These are phyloP conservation scores for Triticum aestivum DNA, from an alignment of 176 grass and related monocot species.

Conservation along the genomic window IWGSC_CS_RefSeq_v2.1 NC_057811.1:199539883-199540382, in stretches of 20 bases:
- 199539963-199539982: slow-evolving; percentile 47
- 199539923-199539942: slow-evolving; percentile 59
- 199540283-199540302: slow-evolving; percentile 35
- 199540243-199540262: slow-evolving; percentile 3
- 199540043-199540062: slow-evolving; percentile 44
- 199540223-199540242: background rate
- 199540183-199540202: slow-evolving; percentile 72
- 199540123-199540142: slow-evolving; percentile 70
- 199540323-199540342: slow-evolving; percentile 63
- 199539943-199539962: slow-evolving; percentile 43
- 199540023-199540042: slow-evolving; percentile 50
- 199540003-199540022: slow-evolving; percentile 33
- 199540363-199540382: slow-evolving; percentile 83
- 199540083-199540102: slow-evolving; percentile 19
- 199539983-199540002: slow-evolving; percentile 51
- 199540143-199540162: slow-evolving; percentile 58
- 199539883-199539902: slow-evolving; percentile 45
- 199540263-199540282: slow-evolving; percentile 24
- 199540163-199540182: slow-evolving; percentile 47
- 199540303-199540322: slow-evolving; percentile 53
- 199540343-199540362: slow-evolving; percentile 76
- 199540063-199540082: slow-evolving; percentile 5
- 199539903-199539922: slow-evolving; percentile 52
- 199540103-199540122: slow-evolving; percentile 16
- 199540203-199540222: slow-evolving; percentile 46